Percentiles rank a stretch among this genome's conserved stretches.
phyloP scores from a whole-genome alignment of 2,329 filamentous ascomycete species.

The Canariomyces notabilis region DNA sequence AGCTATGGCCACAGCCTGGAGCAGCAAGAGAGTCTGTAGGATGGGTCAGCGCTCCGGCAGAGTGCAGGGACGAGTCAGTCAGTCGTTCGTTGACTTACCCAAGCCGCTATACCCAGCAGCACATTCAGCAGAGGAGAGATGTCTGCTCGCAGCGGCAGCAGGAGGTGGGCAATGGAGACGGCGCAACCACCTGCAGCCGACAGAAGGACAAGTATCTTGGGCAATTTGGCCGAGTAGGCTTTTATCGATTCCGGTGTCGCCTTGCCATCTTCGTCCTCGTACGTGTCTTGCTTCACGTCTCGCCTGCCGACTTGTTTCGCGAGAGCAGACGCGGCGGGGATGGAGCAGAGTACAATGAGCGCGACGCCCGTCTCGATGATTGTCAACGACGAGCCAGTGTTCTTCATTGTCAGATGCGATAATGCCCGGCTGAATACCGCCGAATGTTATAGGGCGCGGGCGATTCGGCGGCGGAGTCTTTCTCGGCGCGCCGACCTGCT shows the following conservation, averaged over 20 bases:
- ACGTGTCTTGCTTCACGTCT: slow-evolving; percentile 41
- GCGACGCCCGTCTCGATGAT: slow-evolving; percentile 27
- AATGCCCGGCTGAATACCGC: too few species aligned
- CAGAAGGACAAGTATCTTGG: slow-evolving; percentile 51
- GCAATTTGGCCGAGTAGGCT: slow-evolving; percentile 55
- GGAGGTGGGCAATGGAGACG: slow-evolving; percentile 51
- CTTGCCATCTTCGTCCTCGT: slow-evolving; percentile 65
- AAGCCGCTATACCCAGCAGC: slow-evolving; percentile 54
- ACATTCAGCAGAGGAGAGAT: slow-evolving; percentile 50
- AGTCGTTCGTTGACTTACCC: slow-evolving; percentile 48
- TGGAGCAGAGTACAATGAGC: slow-evolving; percentile 28
- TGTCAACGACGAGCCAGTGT: slow-evolving; percentile 26
- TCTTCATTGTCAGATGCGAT: slow-evolving; percentile 22
- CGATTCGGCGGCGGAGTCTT: neutral
- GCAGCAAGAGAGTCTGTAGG: slow-evolving; percentile 43
- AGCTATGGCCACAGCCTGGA: slow-evolving; percentile 48
- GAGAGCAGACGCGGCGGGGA: slow-evolving; percentile 28
- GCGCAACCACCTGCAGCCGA: slow-evolving; percentile 50
- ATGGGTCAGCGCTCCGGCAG: slow-evolving; percentile 13
- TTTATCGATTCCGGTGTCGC: slow-evolving; percentile 59
- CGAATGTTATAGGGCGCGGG: too few species aligned
- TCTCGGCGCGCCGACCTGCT: neutral
- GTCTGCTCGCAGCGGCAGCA: slow-evolving; percentile 44
- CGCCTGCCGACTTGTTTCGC: slow-evolving; percentile 26
- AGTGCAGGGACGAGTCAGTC: slow-evolving; percentile 13